Base-by-base conservation (phyloP, 176 grass and related monocot genomes). In the Canna indica region DNA sequence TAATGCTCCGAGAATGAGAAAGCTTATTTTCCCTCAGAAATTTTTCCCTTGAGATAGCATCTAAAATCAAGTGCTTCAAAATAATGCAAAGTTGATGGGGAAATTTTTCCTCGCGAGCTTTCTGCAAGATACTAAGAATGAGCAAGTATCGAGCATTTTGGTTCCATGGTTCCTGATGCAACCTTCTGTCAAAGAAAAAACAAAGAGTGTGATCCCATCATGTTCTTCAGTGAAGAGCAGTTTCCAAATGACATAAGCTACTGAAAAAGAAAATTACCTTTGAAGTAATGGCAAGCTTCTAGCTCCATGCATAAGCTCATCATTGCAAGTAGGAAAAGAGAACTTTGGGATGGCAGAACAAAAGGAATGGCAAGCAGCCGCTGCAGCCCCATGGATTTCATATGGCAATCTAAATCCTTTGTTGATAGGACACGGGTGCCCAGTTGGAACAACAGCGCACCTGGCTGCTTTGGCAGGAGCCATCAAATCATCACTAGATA, bases 81-180 rank as follows among this genome's bases (percentile, higher is more conserved):
- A 73, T 85, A 54, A 56, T 44, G 69, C 86, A 85, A 3, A 79
- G 70, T 76, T 85, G 76, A 66, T 72, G 73, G 5, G 93, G 83
- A 70, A 88, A 97, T 52, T 86, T 92, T 39, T 97, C 88, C 85
- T 92, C 93, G 41, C 75, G 74, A 38, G 88, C 84, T 81, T 90
- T 91, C 76, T 97, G 93, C 68, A 90, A 75, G 71, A 97, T 58
- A 59, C 65, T 81, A 78, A 96, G 79, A 62, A 90, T 63, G 82
- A 97, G 86, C 36, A 92, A 75, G 73, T 91, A 91, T 13, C 79
- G 86, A 59, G 88, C 79, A 59, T 89, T 79, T 75, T 68, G 74
- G 63, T 90, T 97, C 93, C 93, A 97, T 63, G 93, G 93, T 75
- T 97, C 84, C 71, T 47, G 79, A 87, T 81, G 88, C 68, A 97